A percentile compares a stretch with the other conserved stretches of the same genome.
Conservation (phyloP, 257 asterid genomes). For the Fraxinus excelsior region DNA sequence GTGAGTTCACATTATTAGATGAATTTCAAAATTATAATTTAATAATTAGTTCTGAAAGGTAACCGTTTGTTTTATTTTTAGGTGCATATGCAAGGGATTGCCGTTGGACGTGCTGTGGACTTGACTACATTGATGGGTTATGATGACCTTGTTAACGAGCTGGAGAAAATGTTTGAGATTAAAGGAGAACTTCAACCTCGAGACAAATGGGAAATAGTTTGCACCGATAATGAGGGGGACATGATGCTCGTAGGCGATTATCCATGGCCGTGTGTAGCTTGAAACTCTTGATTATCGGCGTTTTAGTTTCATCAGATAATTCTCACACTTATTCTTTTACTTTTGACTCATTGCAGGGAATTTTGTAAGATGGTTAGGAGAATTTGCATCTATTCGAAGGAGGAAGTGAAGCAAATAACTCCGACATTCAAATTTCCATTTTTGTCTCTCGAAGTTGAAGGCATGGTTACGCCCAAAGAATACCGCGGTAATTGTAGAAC, state of each 20-base stretch:
- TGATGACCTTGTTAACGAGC: conserved; percentile 55
- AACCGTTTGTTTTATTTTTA: conserved; percentile 26
- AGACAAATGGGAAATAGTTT: conserved; percentile 70
- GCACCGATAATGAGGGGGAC: conserved; percentile 75
- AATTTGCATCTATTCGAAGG: conserved; percentile 68
- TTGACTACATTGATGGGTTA: conserved; percentile 58
- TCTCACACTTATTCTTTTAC: neutral
- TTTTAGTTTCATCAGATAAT: neutral
- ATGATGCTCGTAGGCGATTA: conserved; percentile 89
- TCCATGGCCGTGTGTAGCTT: conserved; percentile 71
- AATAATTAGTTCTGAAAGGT: neutral
- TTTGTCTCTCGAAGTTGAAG: conserved; percentile 46
- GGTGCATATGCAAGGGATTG: conserved; percentile 89
- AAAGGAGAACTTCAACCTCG: conserved; percentile 69
- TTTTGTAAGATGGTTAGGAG: conserved; percentile 69
- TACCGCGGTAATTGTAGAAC: no score
- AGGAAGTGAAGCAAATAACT: conserved; percentile 76
- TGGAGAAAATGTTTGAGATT: conserved; percentile 66
- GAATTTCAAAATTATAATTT: neutral
- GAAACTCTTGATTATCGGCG: neutral
- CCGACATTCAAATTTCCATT: conserved; percentile 48
- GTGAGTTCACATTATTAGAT: conserved; percentile 25
- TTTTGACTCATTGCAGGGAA: conserved; percentile 47
- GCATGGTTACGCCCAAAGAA: no score
- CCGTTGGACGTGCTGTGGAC: conserved; percentile 86